Evolutionary conservation across 2,329 filamentous ascomycete genomes (phyloP), one percentile per base, ranked within the genome.

Genomic region (Plenodomus tracheiphilus): DNA sequence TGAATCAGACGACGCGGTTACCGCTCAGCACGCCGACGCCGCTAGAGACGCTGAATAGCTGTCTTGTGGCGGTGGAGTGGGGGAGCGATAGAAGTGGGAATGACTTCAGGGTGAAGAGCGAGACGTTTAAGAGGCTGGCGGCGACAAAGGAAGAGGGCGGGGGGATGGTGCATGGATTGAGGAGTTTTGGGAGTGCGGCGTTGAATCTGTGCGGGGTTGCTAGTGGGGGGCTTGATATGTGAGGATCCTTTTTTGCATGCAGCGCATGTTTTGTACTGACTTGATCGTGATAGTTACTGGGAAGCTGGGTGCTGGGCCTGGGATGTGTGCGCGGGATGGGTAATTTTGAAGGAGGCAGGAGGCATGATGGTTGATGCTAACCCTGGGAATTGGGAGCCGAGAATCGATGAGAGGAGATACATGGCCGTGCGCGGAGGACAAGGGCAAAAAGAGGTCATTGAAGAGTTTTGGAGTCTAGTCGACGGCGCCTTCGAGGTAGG

Each of bases 311-410:
- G 87, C 71, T 93, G 88, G 82, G 87, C 88, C 1, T 93, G 89
- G 89, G 89, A 93, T 69, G 89, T 93, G 2, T 89, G 87, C 65
- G 89, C 89, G 4, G 89, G 85, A 0, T 92, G 88, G 89, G 84
- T 86, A 49, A 86, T 93, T 51, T 74, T 93, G 20, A 75, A 76
- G 22, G 89, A 93, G 75, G 87, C 88, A 0, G 89, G 89, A 0
- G 89, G 89, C 0, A 76, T 83, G 43, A 83, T 93, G 77, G 87
- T 81, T 7, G 81, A 86, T 65, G 87, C 85, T 4, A 91, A 92
- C 67, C 85, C 87, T 0, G 88, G 87, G 0, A 81, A 82, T 46
- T 92, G 88, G 88, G 68, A 81, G 38, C 76, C 80, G 4, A 71
- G 64, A 41, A 68, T 86, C 6, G 83, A 85, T 60, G 81, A 78